phyloP scores from a whole-genome alignment of 2,329 filamentous ascomycete species.

The Stachybotrys chartarum region DNA sequence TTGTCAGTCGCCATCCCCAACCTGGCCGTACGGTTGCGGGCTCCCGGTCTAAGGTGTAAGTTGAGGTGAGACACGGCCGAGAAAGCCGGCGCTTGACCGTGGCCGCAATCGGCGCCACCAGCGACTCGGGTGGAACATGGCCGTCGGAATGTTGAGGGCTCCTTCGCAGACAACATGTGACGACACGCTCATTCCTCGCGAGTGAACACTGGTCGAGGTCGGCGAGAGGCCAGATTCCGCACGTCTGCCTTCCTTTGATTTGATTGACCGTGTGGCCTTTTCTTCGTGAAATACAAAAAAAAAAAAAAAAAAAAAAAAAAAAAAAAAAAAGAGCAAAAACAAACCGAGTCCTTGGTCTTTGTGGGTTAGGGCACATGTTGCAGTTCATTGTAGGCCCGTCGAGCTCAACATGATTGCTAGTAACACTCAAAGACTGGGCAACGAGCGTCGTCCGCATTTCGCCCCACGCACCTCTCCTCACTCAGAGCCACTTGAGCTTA shows the following conservation, averaged over 20 bases:
- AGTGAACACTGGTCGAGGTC: background rate
- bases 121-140: background rate
- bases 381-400: no score
- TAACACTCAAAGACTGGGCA: background rate
- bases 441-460: no score
- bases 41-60: background rate
- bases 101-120: background rate
- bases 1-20: background rate
- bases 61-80: background rate
- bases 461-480: background rate
- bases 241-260: no score
- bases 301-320: no score
- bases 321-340: no score
- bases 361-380: no score
- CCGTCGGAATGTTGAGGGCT: background rate
- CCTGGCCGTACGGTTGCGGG: background rate
- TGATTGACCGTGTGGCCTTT: no score
- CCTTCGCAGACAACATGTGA: background rate
- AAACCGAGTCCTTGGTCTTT: no score
- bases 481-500: slow-evolving; percentile 73
- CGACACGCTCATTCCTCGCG: background rate
- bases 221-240: no score
- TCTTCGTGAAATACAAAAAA: no score
- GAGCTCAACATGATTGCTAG: no score
- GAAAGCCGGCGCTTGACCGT: background rate